Conservation (phyloP, 2,329 filamentous ascomycete genomes). For the Aspergillus japonicus region DNA sequence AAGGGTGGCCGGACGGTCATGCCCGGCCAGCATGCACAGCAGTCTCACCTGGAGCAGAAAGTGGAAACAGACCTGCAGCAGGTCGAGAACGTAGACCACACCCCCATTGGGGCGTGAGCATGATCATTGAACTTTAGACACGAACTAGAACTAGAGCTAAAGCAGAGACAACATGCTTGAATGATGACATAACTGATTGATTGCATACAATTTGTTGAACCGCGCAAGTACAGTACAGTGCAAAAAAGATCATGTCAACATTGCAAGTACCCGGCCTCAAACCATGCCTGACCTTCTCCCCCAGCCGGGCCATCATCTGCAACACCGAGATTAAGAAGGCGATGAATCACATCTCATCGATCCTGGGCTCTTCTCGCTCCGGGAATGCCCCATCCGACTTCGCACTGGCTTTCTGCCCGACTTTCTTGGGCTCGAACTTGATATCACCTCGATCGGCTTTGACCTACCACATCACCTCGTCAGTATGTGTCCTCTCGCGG, state of each 20-base stretch:
- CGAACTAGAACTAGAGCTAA: not conserved
- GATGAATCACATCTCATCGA: slow-evolving; percentile 14
- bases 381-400: slow-evolving; percentile 9
- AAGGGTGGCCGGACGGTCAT: slow-evolving; percentile 21
- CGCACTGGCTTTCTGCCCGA: not conserved
- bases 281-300: too few species aligned
- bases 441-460: slow-evolving; percentile 19
- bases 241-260: too few species aligned
- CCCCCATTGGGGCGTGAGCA: not conserved
- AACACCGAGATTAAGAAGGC: not conserved
- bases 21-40: slow-evolving; percentile 22
- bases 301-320: too few species aligned
- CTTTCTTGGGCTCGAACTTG: not conserved
- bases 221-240: not conserved
- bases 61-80: slow-evolving; percentile 17
- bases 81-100: slow-evolving; percentile 6
- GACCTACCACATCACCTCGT: slow-evolving; percentile 4
- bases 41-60: slow-evolving; percentile 16
- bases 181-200: not conserved
- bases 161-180: not conserved
- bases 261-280: too few species aligned
- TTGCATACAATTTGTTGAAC: not conserved
- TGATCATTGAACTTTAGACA: not conserved
- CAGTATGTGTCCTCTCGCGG: not conserved
- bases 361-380: slow-evolving; percentile 10